phyloP scores from a whole-genome alignment of 1,139 yeast genomes.

The Lodderomyces beijingensis region DNA sequence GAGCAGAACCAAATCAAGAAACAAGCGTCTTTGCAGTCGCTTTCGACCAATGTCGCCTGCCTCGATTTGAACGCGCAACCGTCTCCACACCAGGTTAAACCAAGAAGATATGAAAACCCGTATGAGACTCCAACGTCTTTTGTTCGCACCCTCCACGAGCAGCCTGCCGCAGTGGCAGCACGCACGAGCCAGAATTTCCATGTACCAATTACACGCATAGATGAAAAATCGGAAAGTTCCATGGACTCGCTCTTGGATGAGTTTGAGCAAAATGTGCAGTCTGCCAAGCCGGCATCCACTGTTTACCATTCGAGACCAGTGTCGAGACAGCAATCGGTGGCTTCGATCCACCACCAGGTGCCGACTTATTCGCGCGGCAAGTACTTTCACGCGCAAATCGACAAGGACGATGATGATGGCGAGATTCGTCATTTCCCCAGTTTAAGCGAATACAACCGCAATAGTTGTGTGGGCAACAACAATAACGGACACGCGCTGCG shows the following conservation, averaged over 20 bases:
- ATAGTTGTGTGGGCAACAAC: conserved; percentile 1
- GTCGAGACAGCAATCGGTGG: conserved; percentile 25
- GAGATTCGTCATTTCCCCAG: conserved; percentile 30
- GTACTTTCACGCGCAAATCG: conserved; percentile 7
- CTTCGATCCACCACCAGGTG: conserved; percentile 20
- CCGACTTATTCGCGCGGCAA: conserved; percentile 10
- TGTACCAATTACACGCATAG: conserved; percentile 6
- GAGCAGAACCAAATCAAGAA: conserved; percentile 13
- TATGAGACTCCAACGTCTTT: conserved; percentile 2
- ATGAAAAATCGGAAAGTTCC: conserved; percentile 33
- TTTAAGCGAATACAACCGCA: conserved; percentile 32
- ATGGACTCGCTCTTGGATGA: conserved; percentile 52
- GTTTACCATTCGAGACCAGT: conserved; percentile 21
- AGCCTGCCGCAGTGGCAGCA: not conserved
- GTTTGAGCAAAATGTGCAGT: conserved; percentile 38
- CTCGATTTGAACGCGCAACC: conserved; percentile 18
- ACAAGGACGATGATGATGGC: conserved; percentile 10
- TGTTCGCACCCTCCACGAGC: not conserved
- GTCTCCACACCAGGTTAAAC: conserved; percentile 18
- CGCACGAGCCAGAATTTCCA: not conserved
- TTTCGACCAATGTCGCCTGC: conserved; percentile 30
- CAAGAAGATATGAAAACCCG: conserved; percentile 8
- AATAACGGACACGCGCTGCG: not conserved
- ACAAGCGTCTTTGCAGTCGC: conserved; percentile 21
- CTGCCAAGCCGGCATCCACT: conserved; percentile 13